Evolutionary conservation across 2,329 filamentous ascomycete genomes (phyloP).

Genomic region (Zopfia rhizophila): DNA sequence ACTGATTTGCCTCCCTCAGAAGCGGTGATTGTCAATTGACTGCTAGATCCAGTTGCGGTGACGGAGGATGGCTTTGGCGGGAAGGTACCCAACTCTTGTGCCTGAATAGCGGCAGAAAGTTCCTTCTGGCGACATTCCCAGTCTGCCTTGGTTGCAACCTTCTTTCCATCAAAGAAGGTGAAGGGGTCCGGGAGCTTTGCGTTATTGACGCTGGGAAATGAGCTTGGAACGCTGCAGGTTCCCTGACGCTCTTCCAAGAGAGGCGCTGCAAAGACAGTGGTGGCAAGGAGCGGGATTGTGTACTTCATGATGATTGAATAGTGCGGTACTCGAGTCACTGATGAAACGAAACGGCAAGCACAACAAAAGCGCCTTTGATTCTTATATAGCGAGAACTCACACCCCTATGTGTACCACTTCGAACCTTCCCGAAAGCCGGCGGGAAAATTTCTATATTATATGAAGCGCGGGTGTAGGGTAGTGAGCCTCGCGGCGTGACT

Average conservation of each 20-base stretch:
- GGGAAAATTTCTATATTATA: slow-evolving; percentile 38
- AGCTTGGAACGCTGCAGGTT: slow-evolving; percentile 41
- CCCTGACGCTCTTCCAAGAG: slow-evolving; percentile 42
- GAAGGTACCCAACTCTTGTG: slow-evolving; percentile 50
- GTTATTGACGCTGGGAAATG: slow-evolving; percentile 41
- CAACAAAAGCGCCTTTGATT: slow-evolving; percentile 4
- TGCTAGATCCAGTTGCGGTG: slow-evolving; percentile 43
- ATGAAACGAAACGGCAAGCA: slow-evolving; percentile 13
- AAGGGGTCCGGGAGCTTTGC: slow-evolving; percentile 52
- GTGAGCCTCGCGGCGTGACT: slow-evolving; percentile 35
- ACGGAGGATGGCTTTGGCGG: slow-evolving; percentile 48
- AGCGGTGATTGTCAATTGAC: slow-evolving; percentile 47
- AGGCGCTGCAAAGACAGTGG: slow-evolving; percentile 41
- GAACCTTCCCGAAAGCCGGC: slow-evolving; percentile 25
- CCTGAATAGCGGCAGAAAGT: slow-evolving; percentile 47
- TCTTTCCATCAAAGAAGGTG: slow-evolving; percentile 48
- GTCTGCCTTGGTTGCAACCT: slow-evolving; percentile 46
- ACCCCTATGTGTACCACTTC: not conserved
- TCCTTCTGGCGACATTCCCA: slow-evolving; percentile 52
- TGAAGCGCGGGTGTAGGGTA: slow-evolving; percentile 32
- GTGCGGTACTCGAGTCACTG: slow-evolving; percentile 15
- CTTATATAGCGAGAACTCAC: slow-evolving; percentile 17
- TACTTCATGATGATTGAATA: slow-evolving; percentile 42
- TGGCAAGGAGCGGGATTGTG: slow-evolving; percentile 43
- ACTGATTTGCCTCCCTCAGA: slow-evolving; percentile 47